phyloP scores from a whole-genome alignment of 192 early-diverging fungal species.

The Lunasporangiospora selenospora region DNA sequence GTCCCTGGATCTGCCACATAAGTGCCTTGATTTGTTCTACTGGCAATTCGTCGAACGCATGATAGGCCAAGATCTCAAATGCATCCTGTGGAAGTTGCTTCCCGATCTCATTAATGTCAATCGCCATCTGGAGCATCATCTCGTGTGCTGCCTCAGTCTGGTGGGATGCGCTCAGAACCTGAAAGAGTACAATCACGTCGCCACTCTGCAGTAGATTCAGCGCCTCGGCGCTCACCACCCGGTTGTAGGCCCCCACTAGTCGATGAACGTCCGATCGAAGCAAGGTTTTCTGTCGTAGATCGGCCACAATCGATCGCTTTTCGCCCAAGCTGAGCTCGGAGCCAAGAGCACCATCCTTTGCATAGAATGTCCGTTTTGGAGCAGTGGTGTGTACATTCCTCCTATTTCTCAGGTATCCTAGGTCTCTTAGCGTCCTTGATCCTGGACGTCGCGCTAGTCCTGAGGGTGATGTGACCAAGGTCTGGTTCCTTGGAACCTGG shows the following conservation, averaged over 20 bases:
- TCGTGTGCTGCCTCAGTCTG: slow-evolving; percentile 38
- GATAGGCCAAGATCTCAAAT: slow-evolving; percentile 18
- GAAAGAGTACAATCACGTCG: slow-evolving; percentile 26
- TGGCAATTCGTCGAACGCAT: slow-evolving; percentile 22
- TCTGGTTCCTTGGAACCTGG: neutral
- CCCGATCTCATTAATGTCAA: slow-evolving; percentile 32
- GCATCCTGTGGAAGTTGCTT: slow-evolving; percentile 42
- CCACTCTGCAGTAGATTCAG: slow-evolving; percentile 11
- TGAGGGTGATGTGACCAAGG: neutral
- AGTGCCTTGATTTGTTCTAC: slow-evolving; percentile 30
- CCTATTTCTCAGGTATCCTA: neutral
- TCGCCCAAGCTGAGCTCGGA: neutral
- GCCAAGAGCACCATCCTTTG: neutral
- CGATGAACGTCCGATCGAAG: slow-evolving; percentile 6
- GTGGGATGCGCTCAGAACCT: slow-evolving; percentile 3
- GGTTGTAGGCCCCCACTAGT: slow-evolving; percentile 21
- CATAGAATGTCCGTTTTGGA: slow-evolving; percentile 8
- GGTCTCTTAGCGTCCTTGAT: neutral
- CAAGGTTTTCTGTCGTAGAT: slow-evolving; percentile 28
- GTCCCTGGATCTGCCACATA: slow-evolving; percentile 36
- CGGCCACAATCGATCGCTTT: slow-evolving; percentile 10
- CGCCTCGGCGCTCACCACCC: slow-evolving; percentile 12
- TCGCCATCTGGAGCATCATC: slow-evolving; percentile 39
- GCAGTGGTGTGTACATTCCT: slow-evolving; percentile 2
- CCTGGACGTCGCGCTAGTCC: neutral